A percentile compares a stretch with the other conserved stretches of the same genome.
Evolutionary conservation across 495 filamentous ascomycete species (phyloP).

Genomic region (Bathelium albidoporum): DNA sequence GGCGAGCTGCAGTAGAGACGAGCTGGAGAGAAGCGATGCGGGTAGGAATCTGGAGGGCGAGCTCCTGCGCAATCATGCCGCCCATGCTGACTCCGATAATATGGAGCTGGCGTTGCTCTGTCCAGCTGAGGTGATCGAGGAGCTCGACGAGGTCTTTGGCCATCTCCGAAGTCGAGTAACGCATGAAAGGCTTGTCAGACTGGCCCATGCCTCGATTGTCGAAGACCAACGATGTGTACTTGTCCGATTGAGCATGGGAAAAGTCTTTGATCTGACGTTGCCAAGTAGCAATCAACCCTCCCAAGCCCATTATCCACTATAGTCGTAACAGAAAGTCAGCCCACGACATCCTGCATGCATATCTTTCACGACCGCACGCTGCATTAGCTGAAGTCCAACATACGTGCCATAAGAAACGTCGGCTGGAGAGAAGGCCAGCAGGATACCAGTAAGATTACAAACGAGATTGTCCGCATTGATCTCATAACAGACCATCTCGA

Average conservation of each 20-base stretch:
- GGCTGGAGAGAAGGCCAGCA: no score
- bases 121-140: constrained; percentile 60
- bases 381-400: no score
- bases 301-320: constrained; percentile 39
- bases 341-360: background rate
- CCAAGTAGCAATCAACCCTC: constrained; percentile 42
- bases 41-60: constrained; percentile 51
- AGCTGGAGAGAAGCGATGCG: constrained; percentile 57
- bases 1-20: constrained; percentile 58
- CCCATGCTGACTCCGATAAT: constrained; percentile 67
- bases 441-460: no score
- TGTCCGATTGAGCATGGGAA: constrained; percentile 53
- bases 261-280: constrained; percentile 70
- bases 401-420: no score
- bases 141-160: constrained; percentile 62
- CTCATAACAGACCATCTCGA: no score
- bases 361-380: no score
- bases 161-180: constrained; percentile 68
- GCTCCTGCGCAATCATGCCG: constrained; percentile 84
- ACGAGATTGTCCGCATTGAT: no score
- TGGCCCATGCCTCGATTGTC: constrained; percentile 75
- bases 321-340: constrained; percentile 26
- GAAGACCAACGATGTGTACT: constrained; percentile 61
- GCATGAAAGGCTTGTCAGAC: constrained; percentile 59
- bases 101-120: constrained; percentile 48